Evolutionary conservation across 2,329 filamentous ascomycete genomes (phyloP).

Genomic region (Hymenoscyphus fructigenus): DNA sequence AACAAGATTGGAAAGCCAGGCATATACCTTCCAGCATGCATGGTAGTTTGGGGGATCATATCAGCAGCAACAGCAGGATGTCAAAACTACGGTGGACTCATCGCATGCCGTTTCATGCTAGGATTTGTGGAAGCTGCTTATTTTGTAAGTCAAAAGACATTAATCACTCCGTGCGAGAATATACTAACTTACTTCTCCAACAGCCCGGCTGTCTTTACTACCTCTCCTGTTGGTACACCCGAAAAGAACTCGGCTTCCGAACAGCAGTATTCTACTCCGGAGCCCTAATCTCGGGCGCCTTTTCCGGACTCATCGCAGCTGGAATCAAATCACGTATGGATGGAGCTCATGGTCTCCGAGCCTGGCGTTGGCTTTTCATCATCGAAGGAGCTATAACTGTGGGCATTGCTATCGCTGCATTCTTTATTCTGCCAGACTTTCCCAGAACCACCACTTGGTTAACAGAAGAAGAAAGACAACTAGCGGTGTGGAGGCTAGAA

Average conservation of each 20-base stretch:
- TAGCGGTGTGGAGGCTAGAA: conserved; percentile 61
- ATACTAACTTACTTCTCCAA: background rate
- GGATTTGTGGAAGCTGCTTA: conserved; percentile 57
- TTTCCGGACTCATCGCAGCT: conserved; percentile 64
- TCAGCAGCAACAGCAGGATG: conserved; percentile 50
- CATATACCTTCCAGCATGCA: conserved; percentile 50
- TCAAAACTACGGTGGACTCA: conserved; percentile 46
- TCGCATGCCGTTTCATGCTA: conserved; percentile 49
- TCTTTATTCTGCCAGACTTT: conserved; percentile 66
- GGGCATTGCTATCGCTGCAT: conserved; percentile 54
- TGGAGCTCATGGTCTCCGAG: conserved; percentile 52
- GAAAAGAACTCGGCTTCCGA: conserved; percentile 64
- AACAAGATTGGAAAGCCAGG: conserved; percentile 50
- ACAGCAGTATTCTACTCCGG: conserved; percentile 68
- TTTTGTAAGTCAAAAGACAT: conserved; percentile 41
- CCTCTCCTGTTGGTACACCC: conserved; percentile 66
- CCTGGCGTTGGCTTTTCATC: conserved; percentile 69
- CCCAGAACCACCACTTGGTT: conserved; percentile 60
- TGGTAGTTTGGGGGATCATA: conserved; percentile 51
- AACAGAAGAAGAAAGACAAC: conserved; percentile 52
- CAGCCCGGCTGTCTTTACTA: conserved; percentile 55
- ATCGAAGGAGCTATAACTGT: conserved; percentile 68
- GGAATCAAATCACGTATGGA: conserved; percentile 68
- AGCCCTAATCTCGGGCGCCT: conserved; percentile 68
- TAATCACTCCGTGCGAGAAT: background rate